These are phyloP conservation scores for Rubroshorea leprosula DNA, from an alignment of 345 rosid species.

Conservation along the genomic window DNA sequence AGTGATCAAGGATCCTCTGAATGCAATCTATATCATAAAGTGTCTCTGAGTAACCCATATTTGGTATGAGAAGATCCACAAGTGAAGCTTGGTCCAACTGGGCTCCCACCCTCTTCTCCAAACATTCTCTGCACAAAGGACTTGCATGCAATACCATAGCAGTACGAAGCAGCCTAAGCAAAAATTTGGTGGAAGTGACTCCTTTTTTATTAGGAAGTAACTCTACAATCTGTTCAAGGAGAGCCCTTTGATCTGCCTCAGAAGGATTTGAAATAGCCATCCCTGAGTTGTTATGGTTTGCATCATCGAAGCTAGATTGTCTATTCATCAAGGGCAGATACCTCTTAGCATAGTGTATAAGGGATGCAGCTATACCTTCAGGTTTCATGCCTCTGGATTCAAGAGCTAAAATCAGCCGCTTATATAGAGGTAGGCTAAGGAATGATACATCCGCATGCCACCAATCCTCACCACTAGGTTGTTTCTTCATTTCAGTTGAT, in stretches of 20 bases:
- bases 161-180: conserved; percentile 55
- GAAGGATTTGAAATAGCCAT: conserved; percentile 23
- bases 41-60: conserved; percentile 50
- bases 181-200: conserved; percentile 51
- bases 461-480: conserved; percentile 62
- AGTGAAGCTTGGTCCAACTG: conserved; percentile 62
- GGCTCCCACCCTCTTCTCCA: conserved; percentile 52
- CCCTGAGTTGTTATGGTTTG: conserved; percentile 22
- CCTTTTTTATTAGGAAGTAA: conserved; percentile 57
- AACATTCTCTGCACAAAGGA: conserved; percentile 43
- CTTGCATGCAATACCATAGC: conserved; percentile 51
- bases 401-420: conserved; percentile 44
- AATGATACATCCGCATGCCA: conserved; percentile 64
- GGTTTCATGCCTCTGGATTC: conserved; percentile 51
- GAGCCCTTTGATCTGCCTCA: conserved; percentile 45
- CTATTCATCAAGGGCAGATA: conserved; percentile 55
- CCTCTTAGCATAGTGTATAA: conserved; percentile 49
- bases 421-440: conserved; percentile 45
- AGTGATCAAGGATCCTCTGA: conserved; percentile 60
- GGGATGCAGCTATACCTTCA: conserved; percentile 42
- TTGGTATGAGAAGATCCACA: conserved; percentile 61
- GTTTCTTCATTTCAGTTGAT: conserved; percentile 32
- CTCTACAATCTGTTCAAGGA: conserved; percentile 52
- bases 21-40: conserved; percentile 63
- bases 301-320: conserved; percentile 34